Base-by-base conservation (phyloP, 208 protist species). In the Wallacemonas sp. region DNA sequence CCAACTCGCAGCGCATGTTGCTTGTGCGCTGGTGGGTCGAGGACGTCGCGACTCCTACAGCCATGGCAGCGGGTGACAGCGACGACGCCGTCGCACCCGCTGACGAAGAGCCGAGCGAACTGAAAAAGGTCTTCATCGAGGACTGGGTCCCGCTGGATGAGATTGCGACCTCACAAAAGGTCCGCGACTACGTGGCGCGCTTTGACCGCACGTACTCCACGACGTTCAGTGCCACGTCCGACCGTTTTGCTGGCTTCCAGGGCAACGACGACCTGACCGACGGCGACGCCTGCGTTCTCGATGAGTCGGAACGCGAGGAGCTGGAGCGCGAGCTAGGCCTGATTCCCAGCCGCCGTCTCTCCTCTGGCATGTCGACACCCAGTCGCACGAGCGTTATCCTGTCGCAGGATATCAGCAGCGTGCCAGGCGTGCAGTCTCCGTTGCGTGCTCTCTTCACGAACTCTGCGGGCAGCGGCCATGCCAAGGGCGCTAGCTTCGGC, bases 261-360 rank as follows among this genome's bases (percentile, higher is more conserved):
- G 27, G 36, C 36, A 24, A 68, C 60, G 34, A 70, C 33, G 47
- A 30, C 65, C 43, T 44, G 29, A 19, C n/a, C 1, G n/a, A n/a
- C n/a, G 30, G 4, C 47, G 17, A 17, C 16, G 62, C 41, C 5
- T 55, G 54, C 34, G 70, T 61, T 4, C 68, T 91, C 23, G 79
- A 88, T 21, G 65, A 60, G 24, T 44, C 52, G 36, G 85, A 91
- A 67, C 74, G 85, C 9, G 64, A 85, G 19, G 81, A 87, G 57
- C 57, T 91, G 6, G 75, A 85, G 60, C 54, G 56, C 38, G 48
- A 87, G 70, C 72, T 91, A 16, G 70, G 68, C 0, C 32, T 75
- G 55, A 70, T 89, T 43, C 77, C 72, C 0, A 73, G 67, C 11
- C 68, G 78, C 3, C 17, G 63, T 12, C 39, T 79, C 8, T 60